Evolutionary conservation across 2,329 filamentous ascomycete species (phyloP).

Genomic region (Alternaria ethzedia): DNA sequence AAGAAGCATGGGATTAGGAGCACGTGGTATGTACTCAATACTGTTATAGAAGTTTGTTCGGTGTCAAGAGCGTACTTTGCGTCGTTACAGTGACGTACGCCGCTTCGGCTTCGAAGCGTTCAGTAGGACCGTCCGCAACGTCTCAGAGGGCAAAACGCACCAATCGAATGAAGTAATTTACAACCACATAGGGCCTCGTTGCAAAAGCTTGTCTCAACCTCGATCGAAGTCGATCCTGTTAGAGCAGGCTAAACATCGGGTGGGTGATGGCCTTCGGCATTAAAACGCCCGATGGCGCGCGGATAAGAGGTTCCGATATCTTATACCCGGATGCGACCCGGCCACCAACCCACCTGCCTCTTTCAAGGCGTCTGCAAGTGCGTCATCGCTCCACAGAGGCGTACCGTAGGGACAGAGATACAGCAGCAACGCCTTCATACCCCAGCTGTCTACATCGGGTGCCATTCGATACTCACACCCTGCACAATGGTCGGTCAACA

Average conservation of each 20-base stretch:
- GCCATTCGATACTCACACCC: not conserved
- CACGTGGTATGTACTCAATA: not conserved
- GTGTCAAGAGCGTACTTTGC: not conserved
- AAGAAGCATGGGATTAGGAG: not conserved
- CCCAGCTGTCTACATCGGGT: not conserved
- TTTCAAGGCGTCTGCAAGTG: not conserved
- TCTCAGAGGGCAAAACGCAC: not conserved
- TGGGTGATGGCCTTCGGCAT: not conserved
- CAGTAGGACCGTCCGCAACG: not conserved
- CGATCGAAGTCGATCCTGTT: not conserved
- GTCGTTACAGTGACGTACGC: not conserved
- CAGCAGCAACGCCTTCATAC: not conserved
- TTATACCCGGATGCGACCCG: constrained; percentile 6
- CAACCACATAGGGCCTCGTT: not conserved
- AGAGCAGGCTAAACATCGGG: not conserved
- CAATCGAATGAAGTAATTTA: not conserved
- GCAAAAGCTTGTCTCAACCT: not conserved
- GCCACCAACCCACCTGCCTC: not conserved
- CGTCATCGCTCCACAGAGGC: constrained; percentile 3
- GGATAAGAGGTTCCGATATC: not conserved
- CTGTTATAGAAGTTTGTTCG: not conserved
- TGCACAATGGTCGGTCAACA: not conserved
- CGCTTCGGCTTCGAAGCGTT: not conserved
- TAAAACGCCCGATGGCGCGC: not conserved
- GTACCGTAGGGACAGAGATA: not conserved